Base-by-base conservation (phyloP, 352 stramenopile species). In the Pelagophyceae sp. region DNA sequence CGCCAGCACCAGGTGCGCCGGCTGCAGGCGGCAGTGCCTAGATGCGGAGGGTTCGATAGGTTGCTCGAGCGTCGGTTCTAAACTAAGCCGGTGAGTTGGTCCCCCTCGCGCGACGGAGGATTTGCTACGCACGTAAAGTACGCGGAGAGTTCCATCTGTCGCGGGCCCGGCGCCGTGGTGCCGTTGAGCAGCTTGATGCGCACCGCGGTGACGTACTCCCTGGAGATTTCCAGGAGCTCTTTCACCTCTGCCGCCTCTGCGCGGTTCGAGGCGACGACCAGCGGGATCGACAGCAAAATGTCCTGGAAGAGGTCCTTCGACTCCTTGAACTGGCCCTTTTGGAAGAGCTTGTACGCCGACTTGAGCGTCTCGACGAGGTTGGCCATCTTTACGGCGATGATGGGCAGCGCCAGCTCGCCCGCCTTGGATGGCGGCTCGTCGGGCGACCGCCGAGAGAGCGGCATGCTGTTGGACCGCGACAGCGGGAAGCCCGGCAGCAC, bases 1-100 rank as follows among this genome's bases (percentile, higher is more conserved):
- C 38, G 95, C 97, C 61, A 99, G 90, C 74, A 99, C 87, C 76
- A 98, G 83, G 83, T 99, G 97, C 60, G 93, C 90, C 35, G 96
- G 92, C 87, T 99, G 95, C 67, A 99, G 88, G 72, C 98, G 95
- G 83, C 96, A 99, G 87, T 99, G 96, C 70, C n/a, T n/a, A n/a
- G n/a, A n/a, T n/a, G n/a, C n/a, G n/a, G n/a, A n/a, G n/a, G n/a
- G n/a, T n/a, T n/a, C n/a, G n/a, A n/a, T n/a, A n/a, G n/a, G n/a
- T n/a, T n/a, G n/a, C n/a, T n/a, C n/a, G n/a, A n/a, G n/a, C n/a
- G n/a, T n/a, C n/a, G n/a, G n/a, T n/a, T n/a, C n/a, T n/a, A n/a
- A n/a, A n/a, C n/a, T n/a, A n/a, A n/a, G n/a, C n/a, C n/a, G n/a
- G n/a, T n/a, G n/a, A n/a, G n/a, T n/a, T n/a, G n/a, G n/a, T n/a